Base-by-base conservation (phyloP, 2,329 filamentous ascomycete genomes). In the Tolypocladium nubicola region DNA sequence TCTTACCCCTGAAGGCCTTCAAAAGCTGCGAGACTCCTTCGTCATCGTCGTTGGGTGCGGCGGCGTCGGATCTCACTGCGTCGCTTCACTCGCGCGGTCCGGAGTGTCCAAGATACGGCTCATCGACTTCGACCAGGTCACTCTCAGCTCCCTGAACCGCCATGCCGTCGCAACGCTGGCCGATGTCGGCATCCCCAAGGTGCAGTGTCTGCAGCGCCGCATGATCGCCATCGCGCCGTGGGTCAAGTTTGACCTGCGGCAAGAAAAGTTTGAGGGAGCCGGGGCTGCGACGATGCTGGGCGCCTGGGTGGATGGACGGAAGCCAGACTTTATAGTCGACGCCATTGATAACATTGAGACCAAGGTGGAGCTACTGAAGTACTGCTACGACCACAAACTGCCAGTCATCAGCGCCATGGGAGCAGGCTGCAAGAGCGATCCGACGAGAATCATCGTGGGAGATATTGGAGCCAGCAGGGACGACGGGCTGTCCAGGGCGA, bases 281-380 rank as follows among this genome's bases (percentile, higher is more conserved):
- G 84, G 78, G 11, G 91, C 91, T 0, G 80, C 81, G 8, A 69
- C 74, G 13, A 76, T 97, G 61, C 76, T 99, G 47, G 83, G 76
- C 0, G 77, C 83, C 0, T 91, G 90, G 85, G 73, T 75, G 47
- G 77, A 72, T 6, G 84, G 77, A 19, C 82, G 80, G 67, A 79
- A 79, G 65, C 91, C 92, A 1, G 87, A 93, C 65, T 99, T 87
- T 67, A 85, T 99, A n/a, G 84, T 99, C 40, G 94, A 99, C 72
- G 95, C 93, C 26, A 99, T 99, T 63, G 94, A 99, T 72, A 97
- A 99, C 68, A 97, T 99, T 61, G 90, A 96, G 55, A 96, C 90
- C 56, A 99, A 99, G 75, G 93, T 99, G 3, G 88, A 87, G 21
- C 76, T 99, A 56, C 78, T 99, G 45, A 86, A 90, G 66, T 96